A percentile compares a stretch with the other conserved stretches of the same genome.
These are phyloP conservation scores for Cicer judaicum DNA, from an alignment of 306 rosid species.

Conservation along the genomic window DNA sequence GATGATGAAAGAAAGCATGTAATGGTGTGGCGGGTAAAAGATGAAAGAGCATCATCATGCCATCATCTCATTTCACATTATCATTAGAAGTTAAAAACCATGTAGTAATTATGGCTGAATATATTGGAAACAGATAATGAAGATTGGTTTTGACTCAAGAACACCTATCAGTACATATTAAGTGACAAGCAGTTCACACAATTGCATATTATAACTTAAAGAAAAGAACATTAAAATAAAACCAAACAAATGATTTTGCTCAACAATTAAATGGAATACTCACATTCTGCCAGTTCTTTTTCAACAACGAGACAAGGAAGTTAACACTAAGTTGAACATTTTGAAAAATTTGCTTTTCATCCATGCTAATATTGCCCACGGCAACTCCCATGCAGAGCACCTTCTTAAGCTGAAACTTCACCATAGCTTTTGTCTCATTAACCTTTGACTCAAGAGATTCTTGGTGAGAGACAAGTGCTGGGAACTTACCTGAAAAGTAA, in stretches of 20 bases:
- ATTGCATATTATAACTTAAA: not conserved
- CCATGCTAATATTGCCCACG: conserved; percentile 44
- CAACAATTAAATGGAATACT: conserved; percentile 33
- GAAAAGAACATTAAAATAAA: not conserved
- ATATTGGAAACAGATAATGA: no score
- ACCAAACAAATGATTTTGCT: not conserved
- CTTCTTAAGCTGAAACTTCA: conserved; percentile 45
- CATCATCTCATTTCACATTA: not conserved
- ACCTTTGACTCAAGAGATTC: conserved; percentile 82
- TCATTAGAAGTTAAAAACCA: no score
- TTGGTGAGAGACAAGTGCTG: conserved; percentile 80
- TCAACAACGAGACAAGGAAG: conserved; percentile 42
- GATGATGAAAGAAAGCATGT: not conserved
- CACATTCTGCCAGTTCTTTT: conserved; percentile 77
- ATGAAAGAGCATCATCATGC: not conserved
- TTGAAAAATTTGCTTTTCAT: conserved; percentile 46
- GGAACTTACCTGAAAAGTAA: conserved; percentile 69
- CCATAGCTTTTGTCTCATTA: conserved; percentile 50
- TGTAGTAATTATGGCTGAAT: not conserved
- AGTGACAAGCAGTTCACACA: not conserved
- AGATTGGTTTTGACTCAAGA: no score
- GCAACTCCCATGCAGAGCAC: conserved; percentile 52
- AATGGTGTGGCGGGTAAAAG: not conserved
- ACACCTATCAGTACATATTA: no score
- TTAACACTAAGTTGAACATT: conserved; percentile 41